Evolutionary conservation across 345 rosid species (phyloP), one percentile per base, ranked within the genome.

Genomic region (Euphorbia peplus): DNA sequence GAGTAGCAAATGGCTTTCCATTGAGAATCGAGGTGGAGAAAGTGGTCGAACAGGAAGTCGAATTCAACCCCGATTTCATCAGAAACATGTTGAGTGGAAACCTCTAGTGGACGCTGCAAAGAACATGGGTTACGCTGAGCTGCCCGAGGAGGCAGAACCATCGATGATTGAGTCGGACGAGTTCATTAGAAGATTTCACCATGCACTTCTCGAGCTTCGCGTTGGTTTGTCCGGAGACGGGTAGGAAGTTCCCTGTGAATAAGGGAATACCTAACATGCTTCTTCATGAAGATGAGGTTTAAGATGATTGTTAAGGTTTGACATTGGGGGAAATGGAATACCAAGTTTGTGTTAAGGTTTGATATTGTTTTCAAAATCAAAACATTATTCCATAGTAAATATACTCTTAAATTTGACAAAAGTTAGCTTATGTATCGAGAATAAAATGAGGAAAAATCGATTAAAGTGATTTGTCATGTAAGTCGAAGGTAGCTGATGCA

Each of bases 251-350:
- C 46, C 90, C 92, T 0, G 92, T 87, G 3, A 88, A 46, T 37
- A 91, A 88, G 64, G 98, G 97, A 9, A 90, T 95, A 50, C 99
- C 98, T 9, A 91, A 90, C 72, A 90, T 95, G 98, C 91, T 91
- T 76, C 98, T 95, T 14, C 98, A 84, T n/a, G 96, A 91, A 68
- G 98, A 95, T 62, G 96, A 95, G 86, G 98, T 95, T 71, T 87
- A 76, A 82, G 15, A n/a, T n/a, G n/a, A 44, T 14, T 10, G 52
- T 6, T 60, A 14, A 4, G 7, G 39, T 65, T 46, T 28, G 22
- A 37, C 11, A 35, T 32, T 41, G 9, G 42, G 42, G 42, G 42
- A 39, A 39, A n/a, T n/a, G n/a, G n/a, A 8, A 39, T 4, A 39
- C 10, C 42, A 5, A 4, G 6, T 39, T 39, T 39, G 42, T n/a